Conservation (phyloP, 306 rosid species). For the Citrullus mucosospermus region DNA sequence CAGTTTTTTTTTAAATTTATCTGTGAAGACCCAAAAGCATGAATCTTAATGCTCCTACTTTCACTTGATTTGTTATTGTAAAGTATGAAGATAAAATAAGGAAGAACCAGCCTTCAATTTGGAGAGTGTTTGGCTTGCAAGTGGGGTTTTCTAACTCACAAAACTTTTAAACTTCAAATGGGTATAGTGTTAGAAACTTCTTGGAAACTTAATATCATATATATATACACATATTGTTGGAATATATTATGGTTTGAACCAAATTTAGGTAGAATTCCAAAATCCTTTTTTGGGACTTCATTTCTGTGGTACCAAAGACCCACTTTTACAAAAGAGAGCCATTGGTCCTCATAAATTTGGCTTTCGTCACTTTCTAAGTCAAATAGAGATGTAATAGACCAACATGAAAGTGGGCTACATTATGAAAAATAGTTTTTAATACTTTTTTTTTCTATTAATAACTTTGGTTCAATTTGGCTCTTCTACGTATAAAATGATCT, state of each 20-base stretch:
- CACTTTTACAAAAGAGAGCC: background rate
- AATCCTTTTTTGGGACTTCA: background rate
- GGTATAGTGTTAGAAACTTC: background rate
- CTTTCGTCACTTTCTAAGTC: conserved; percentile 1
- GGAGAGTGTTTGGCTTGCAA: background rate
- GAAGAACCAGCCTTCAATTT: background rate
- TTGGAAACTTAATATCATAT: background rate
- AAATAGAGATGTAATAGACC: background rate
- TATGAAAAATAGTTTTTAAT: too few species aligned
- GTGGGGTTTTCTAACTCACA: background rate
- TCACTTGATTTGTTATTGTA: background rate
- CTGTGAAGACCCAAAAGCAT: background rate
- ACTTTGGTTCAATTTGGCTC: too few species aligned
- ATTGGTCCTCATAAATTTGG: conserved; percentile 8
- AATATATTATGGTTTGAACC: background rate
- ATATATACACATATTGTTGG: background rate
- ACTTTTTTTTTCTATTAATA: too few species aligned
- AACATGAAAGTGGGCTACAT: conserved; percentile 3
- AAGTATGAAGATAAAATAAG: background rate
- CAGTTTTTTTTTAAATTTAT: background rate
- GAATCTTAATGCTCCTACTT: background rate
- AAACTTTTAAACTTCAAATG: background rate
- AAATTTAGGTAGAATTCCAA: conserved; percentile 1
- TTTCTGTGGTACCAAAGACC: background rate
- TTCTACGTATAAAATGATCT: too few species aligned